Evolutionary conservation across 148 eudicot species (phyloP), one percentile per base, ranked within the genome.

Genomic region (Drosera capensis): DNA sequence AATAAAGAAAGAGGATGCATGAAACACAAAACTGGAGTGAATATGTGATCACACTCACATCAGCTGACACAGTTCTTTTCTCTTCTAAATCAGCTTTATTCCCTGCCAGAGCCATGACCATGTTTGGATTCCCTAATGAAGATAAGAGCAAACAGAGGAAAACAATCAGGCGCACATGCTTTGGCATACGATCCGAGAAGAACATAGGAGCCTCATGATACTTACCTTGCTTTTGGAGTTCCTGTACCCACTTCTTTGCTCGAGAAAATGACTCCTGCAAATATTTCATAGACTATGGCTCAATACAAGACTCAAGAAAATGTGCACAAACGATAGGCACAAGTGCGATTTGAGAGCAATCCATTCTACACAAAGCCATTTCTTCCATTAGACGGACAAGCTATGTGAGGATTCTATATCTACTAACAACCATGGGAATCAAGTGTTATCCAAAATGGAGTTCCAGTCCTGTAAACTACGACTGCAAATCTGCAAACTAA

Each of bases 221-320:
- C 40, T 14, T 52, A 88, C 97, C 97, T 83, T 90, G 97, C 72
- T 90, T 90, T 52, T 90, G 95, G 41, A 90, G 78, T 68, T 90
- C 97, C 47, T 90, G 93, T 49, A 90, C 95, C 97, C 97, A 90
- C 62, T 80, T 90, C 77, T 90, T 90, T 28, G 97, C 97, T 59
- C 77, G 71, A 3, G 58, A 42, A 71, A 80, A 90, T 46, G 97
- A 90, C 56, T 84, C 97, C 97, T 90, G 70, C 48, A 53, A 65
- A n/a, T 18, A 18, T 25, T 40, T 55, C 48, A 7, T 11, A 20
- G 50, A 45, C 46, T 25, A 50, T 26, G 53, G 43, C 55, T 41
- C 20, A 23, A 52, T 8, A n/a, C n/a, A 40, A 8, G 8, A 13
- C 23, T 4, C 2, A 41, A 12, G 13, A 16, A 17, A 14, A 41